Conservation (phyloP, 2,329 filamentous ascomycete species). For the Emmonsia crescens region DNA sequence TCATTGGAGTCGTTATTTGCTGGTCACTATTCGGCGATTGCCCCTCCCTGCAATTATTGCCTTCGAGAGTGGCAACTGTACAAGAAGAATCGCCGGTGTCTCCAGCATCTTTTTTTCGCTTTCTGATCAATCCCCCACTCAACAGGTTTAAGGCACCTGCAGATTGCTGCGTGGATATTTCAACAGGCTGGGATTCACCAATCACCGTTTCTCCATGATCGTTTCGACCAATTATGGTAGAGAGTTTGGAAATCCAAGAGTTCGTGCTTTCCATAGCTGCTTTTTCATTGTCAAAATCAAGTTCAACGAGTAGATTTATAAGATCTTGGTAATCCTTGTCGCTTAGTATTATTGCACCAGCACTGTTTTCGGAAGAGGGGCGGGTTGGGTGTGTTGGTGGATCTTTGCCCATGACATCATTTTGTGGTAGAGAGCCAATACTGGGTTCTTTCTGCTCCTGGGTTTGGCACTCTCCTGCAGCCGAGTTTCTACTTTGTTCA, state of each 20-base stretch:
- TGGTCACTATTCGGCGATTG: slow-evolving; percentile 8
- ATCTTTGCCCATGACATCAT: background rate
- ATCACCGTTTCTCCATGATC: slow-evolving; percentile 27
- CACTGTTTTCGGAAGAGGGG: slow-evolving; percentile 24
- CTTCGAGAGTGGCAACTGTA: background rate
- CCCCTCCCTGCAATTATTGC: slow-evolving; percentile 5
- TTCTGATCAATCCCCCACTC: slow-evolving; percentile 24
- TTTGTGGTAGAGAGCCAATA: background rate
- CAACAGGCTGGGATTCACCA: slow-evolving; percentile 15
- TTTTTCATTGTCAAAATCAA: slow-evolving; percentile 33
- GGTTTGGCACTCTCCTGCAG: background rate
- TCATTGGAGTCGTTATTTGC: slow-evolving; percentile 12
- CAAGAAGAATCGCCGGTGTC: slow-evolving; percentile 4
- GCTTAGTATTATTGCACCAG: slow-evolving; percentile 26
- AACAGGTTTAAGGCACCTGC: slow-evolving; percentile 18
- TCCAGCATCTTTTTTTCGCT: slow-evolving; percentile 25
- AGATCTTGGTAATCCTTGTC: slow-evolving; percentile 32
- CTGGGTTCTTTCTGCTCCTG: background rate
- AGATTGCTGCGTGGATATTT: background rate
- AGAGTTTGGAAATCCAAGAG: slow-evolving; percentile 32
- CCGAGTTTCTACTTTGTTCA: background rate
- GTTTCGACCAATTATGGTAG: slow-evolving; percentile 27
- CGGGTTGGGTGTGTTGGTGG: background rate
- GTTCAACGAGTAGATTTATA: slow-evolving; percentile 30
- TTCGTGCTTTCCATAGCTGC: slow-evolving; percentile 30